phyloP scores from a whole-genome alignment of 192 early-diverging fungal species.

The Backusella liffmaniae region DNA sequence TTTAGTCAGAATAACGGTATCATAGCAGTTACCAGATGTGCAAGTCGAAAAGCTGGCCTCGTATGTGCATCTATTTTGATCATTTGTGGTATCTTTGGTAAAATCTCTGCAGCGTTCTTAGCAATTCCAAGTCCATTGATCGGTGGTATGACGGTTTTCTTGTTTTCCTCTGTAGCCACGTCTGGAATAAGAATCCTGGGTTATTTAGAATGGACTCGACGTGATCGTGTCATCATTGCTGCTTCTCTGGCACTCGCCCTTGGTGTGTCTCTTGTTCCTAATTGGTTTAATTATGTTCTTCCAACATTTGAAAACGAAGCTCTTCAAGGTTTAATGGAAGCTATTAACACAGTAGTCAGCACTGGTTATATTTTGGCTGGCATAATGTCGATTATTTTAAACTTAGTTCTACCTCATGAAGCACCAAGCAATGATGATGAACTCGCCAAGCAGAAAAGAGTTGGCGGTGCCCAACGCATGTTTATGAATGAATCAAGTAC shows the following conservation, averaged over 20 bases:
- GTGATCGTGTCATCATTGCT: constrained; percentile 53
- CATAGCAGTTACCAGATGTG: constrained; percentile 55
- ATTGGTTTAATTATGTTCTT: constrained; percentile 50
- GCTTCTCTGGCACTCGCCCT: constrained; percentile 46
- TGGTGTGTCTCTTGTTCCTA: constrained; percentile 48
- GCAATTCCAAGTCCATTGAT: constrained; percentile 46
- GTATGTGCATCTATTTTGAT: constrained; percentile 53
- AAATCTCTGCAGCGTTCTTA: constrained; percentile 49
- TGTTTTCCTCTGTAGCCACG: constrained; percentile 54
- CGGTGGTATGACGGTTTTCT: constrained; percentile 55
- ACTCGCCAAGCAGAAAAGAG: neutral
- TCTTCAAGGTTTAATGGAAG: constrained; percentile 41
- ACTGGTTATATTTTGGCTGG: constrained; percentile 46
- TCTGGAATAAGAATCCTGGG: constrained; percentile 54
- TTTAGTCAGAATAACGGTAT: constrained; percentile 60
- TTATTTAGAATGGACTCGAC: constrained; percentile 53
- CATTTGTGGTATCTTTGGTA: constrained; percentile 51
- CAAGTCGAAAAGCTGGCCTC: constrained; percentile 52
- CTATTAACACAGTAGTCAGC: constrained; percentile 45
- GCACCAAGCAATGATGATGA: neutral
- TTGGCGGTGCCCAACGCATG: neutral
- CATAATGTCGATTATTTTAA: constrained; percentile 42
- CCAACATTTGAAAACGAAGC: constrained; percentile 35
- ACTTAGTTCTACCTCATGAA: constrained; percentile 36
- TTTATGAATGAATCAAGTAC: neutral